phyloP scores from a whole-genome alignment of 164 flowering plant genomes.

The Tetracentron sinense region DNA sequence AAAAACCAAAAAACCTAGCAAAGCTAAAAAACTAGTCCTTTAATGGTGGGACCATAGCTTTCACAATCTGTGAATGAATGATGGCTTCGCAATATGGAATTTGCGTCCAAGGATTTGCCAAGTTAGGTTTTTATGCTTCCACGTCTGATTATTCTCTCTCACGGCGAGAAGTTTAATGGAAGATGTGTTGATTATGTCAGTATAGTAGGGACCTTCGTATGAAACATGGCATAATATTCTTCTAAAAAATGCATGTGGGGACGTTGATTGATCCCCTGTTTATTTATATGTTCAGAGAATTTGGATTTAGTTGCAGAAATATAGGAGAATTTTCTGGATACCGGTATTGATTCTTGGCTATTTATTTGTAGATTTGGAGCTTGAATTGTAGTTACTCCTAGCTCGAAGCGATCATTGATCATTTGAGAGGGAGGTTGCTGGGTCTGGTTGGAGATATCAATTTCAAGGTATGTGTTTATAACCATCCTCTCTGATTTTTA shows the following conservation, averaged over 20 bases:
- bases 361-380: background rate
- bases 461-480: too few species aligned
- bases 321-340: background rate
- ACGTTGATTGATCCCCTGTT: background rate
- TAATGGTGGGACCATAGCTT: conserved; percentile 6
- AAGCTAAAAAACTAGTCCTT: background rate
- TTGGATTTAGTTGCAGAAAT: background rate
- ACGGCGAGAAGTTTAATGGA: background rate
- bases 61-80: background rate
- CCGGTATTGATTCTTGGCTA: conserved; percentile 7
- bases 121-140: background rate
- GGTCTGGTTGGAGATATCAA: background rate
- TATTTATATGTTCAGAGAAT: background rate
- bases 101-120: conserved; percentile 13
- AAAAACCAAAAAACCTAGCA: background rate
- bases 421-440: too few species aligned
- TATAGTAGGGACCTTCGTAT: background rate
- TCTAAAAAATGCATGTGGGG: background rate
- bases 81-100: conserved; percentile 9
- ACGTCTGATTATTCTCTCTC: conserved; percentile 14
- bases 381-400: too few species aligned
- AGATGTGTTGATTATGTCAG: conserved; percentile 2
- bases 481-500: too few species aligned
- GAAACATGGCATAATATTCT: conserved; percentile 4
- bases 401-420: too few species aligned